phyloP scores from a whole-genome alignment of 768 basidiomycete genomes.

The Russula ochroleuca region DNA sequence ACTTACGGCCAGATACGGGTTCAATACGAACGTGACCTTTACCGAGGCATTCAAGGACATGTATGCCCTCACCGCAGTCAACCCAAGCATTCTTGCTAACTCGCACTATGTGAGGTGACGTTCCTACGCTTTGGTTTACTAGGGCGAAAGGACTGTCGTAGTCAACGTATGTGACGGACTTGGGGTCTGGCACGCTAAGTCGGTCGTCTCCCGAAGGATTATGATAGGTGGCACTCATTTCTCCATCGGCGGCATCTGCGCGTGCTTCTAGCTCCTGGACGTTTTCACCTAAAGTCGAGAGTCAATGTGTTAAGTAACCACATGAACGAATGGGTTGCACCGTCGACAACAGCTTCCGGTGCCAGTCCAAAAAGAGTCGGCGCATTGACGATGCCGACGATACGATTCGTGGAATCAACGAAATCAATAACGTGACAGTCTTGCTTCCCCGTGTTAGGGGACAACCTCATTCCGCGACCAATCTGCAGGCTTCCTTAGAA shows the following conservation, averaged over 20 bases:
- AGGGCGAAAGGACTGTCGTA: conserved; percentile 70
- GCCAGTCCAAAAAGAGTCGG: conserved; percentile 86
- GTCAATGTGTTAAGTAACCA: conserved; percentile 9
- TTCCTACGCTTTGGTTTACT: conserved; percentile 46
- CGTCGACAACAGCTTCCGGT: conserved; percentile 62
- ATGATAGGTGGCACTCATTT: conserved; percentile 28
- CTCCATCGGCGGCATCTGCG: conserved; percentile 30
- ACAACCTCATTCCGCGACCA: conserved; percentile 86
- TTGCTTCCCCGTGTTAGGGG: conserved; percentile 70
- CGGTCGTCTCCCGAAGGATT: conserved; percentile 20
- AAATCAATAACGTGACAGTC: conserved; percentile 91
- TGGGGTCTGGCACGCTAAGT: conserved; percentile 48
- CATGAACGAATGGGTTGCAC: conserved; percentile 35
- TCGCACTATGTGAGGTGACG: conserved; percentile 45
- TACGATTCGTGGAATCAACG: conserved; percentile 67
- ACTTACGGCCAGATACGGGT: conserved; percentile 30
- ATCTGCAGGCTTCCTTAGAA: conserved; percentile 49
- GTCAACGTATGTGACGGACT: conserved; percentile 67
- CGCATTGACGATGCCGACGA: conserved; percentile 66
- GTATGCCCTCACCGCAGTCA: conserved; percentile 63
- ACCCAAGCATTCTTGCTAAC: conserved; percentile 74
- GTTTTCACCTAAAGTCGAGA: conserved; percentile 44
- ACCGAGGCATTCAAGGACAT: conserved; percentile 71
- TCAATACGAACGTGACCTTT: conserved; percentile 66
- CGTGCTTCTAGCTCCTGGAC: conserved; percentile 46